These are phyloP conservation scores for Citrus australasica DNA, from an alignment of 345 rosid genomes.

Conservation along the genomic window DNA sequence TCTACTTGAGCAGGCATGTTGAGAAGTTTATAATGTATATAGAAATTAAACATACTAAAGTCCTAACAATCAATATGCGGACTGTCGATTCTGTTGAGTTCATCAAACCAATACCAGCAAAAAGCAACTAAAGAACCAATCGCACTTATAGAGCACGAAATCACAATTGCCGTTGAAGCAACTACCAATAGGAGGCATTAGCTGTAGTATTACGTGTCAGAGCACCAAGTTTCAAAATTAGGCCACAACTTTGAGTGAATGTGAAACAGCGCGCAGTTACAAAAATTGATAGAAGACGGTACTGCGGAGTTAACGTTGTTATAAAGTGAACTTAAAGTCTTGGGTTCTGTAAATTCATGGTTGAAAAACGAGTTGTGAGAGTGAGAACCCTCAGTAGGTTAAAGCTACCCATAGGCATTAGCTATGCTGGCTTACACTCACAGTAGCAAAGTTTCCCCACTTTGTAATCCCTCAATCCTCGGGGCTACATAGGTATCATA, in stretches of 20 bases:
- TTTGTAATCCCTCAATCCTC: too few relatives aligned
- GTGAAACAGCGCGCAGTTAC: not conserved
- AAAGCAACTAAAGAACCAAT: not conserved
- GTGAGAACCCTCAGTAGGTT: too few relatives aligned
- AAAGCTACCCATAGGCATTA: too few relatives aligned
- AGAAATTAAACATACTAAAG: not conserved
- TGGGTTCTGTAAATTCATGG: too few relatives aligned
- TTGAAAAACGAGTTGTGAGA: too few relatives aligned
- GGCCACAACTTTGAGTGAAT: not conserved
- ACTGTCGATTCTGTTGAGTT: not conserved
- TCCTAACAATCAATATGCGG: not conserved
- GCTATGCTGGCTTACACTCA: too few relatives aligned
- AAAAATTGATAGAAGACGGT: not conserved
- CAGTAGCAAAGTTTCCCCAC: too few relatives aligned
- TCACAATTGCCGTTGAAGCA: not conserved
- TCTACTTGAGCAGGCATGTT: not conserved
- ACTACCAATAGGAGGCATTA: not conserved
- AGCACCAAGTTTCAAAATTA: not conserved
- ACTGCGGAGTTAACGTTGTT: not conserved
- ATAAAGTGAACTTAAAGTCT: too few relatives aligned
- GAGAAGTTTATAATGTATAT: not conserved
- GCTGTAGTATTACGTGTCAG: not conserved
- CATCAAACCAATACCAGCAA: not conserved
- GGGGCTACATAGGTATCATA: too few relatives aligned
- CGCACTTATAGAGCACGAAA: not conserved